Evolutionary conservation across 495 filamentous ascomycete genomes (phyloP).

Genomic region (Pyrenula aspistea): DNA sequence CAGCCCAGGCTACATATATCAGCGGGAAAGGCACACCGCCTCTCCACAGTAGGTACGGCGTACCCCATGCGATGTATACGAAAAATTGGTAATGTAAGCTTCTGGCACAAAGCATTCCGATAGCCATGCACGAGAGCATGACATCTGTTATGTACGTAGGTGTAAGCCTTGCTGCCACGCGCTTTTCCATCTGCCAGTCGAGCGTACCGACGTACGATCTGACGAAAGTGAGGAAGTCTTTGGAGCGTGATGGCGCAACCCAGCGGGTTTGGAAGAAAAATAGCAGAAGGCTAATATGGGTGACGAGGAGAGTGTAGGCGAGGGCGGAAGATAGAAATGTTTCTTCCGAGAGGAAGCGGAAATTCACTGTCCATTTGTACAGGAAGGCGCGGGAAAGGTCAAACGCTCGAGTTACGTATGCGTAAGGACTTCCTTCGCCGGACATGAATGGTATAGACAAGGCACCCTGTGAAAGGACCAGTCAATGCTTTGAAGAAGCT

Average conservation of each 20-base stretch:
- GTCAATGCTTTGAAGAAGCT: background rate
- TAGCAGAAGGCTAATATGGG: conserved; percentile 54
- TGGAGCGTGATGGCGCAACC: conserved; percentile 37
- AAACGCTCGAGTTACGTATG: conserved; percentile 73
- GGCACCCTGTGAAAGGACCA: conserved; percentile 15
- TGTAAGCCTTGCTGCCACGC: conserved; percentile 46
- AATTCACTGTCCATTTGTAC: conserved; percentile 98
- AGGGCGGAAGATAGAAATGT: conserved; percentile 68
- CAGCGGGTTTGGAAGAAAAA: conserved; percentile 47
- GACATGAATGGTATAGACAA: conserved; percentile 66
- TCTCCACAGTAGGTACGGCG: conserved; percentile 83
- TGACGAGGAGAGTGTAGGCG: conserved; percentile 49
- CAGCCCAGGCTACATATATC: conserved; percentile 61
- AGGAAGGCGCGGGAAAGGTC: conserved; percentile 82
- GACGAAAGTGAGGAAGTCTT: conserved; percentile 37
- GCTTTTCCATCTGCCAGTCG: conserved; percentile 32
- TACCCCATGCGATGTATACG: conserved; percentile 81
- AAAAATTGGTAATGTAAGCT: conserved; percentile 97
- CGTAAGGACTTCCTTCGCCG: conserved; percentile 46
- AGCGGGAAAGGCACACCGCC: conserved; percentile 61
- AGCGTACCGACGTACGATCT: conserved; percentile 41
- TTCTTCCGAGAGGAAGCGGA: conserved; percentile 81
- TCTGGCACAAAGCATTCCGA: conserved; percentile 84
- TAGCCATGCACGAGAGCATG: conserved; percentile 65
- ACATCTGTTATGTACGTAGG: conserved; percentile 66